phyloP scores from a whole-genome alignment of 345 rosid species.

The Carallia pectinifolia region DNA sequence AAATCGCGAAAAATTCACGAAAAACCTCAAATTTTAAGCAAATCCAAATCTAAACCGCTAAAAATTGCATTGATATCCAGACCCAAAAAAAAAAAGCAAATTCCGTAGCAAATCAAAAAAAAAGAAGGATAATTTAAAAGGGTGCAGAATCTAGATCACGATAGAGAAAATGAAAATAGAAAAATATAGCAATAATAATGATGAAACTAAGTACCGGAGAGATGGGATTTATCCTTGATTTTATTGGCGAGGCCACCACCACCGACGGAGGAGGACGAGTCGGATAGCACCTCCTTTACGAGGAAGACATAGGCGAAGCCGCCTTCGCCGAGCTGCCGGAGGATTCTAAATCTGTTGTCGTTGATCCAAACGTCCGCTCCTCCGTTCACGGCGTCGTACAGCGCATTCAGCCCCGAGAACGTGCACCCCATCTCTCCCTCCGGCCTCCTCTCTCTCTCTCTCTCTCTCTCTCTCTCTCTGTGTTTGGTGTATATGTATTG shows the following conservation, averaged over 20 bases:
- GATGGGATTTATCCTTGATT: slow-evolving; percentile 88
- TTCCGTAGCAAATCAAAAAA: no score
- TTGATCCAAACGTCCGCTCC: slow-evolving; percentile 99
- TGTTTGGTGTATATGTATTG: background rate
- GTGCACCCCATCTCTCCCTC: slow-evolving; percentile 70
- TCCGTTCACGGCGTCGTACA: slow-evolving; percentile 87
- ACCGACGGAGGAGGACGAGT: slow-evolving; percentile 36
- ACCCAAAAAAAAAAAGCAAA: no score
- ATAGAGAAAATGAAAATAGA: no score
- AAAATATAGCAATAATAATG: background rate
- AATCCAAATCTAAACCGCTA: no score
- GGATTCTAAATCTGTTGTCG: slow-evolving; percentile 80
- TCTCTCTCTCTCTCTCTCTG: background rate
- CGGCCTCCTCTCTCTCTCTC: background rate
- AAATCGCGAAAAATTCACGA: no score
- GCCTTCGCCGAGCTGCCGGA: slow-evolving; percentile 98
- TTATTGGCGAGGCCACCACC: slow-evolving; percentile 66
- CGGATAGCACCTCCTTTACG: slow-evolving; percentile 71
- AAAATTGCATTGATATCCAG: no score
- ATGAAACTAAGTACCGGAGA: slow-evolving; percentile 56
- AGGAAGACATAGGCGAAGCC: slow-evolving; percentile 86
- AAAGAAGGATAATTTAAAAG: no score
- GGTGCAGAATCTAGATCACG: no score
- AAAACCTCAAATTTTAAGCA: no score
- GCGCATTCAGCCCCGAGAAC: slow-evolving; percentile 87